A percentile compares a stretch with the other conserved stretches of the same genome.
These are phyloP conservation scores for Tuber aestivum DNA, from an alignment of 495 filamentous ascomycete genomes.

Conservation along the genomic window DNA sequence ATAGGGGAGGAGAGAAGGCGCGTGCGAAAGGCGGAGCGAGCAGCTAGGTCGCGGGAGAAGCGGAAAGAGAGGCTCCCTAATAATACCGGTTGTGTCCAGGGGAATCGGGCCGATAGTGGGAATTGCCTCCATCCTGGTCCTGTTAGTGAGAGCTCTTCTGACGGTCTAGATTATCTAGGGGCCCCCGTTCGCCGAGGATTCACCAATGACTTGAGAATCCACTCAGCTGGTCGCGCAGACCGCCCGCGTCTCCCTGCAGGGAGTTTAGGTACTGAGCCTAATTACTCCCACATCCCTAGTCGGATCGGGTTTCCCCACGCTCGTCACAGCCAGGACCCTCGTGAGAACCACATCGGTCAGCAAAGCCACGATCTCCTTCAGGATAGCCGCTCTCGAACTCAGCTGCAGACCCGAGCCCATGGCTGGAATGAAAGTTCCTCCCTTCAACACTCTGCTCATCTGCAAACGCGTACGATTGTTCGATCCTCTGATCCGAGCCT, in stretches of 20 bases:
- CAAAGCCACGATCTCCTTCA: background rate
- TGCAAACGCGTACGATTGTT: background rate
- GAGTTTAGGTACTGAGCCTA: background rate
- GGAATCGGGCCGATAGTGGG: background rate
- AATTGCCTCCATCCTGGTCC: background rate
- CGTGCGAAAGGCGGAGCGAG: background rate
- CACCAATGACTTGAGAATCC: background rate
- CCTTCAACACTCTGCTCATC: accelerated
- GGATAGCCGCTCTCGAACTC: background rate
- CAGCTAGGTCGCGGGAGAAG: background rate
- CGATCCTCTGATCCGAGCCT: background rate
- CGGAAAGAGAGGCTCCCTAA: background rate
- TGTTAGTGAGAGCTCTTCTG: background rate
- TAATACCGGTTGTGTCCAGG: background rate
- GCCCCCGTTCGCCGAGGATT: background rate
- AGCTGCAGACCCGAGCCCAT: background rate
- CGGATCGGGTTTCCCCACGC: background rate
- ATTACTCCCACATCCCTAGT: background rate
- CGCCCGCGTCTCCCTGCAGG: background rate
- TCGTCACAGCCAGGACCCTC: background rate
- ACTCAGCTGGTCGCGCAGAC: background rate
- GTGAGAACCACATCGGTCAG: background rate
- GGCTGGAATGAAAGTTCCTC: background rate
- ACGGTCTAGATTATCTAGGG: background rate
- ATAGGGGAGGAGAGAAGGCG: background rate